A percentile compares a stretch with the other conserved stretches of the same genome.
These are phyloP conservation scores for Trametes punicea DNA, from an alignment of 768 basidiomycete genomes.

Conservation along the genomic window DNA sequence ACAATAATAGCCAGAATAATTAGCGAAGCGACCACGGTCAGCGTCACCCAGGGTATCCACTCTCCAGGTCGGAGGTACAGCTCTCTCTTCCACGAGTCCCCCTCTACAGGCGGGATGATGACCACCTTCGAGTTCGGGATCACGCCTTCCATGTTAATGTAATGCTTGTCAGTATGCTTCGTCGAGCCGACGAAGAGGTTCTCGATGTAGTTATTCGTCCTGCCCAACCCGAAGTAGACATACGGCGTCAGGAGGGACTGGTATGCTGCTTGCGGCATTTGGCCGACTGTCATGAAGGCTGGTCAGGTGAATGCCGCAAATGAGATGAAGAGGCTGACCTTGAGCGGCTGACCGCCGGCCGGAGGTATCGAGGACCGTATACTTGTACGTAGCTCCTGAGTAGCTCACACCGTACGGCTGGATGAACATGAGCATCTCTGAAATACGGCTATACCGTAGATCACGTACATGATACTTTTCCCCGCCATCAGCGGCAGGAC, in stretches of 20 bases:
- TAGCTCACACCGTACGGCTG: conserved; percentile 94
- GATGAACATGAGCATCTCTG: not conserved
- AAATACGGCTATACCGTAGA: not conserved
- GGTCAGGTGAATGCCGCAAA: not conserved
- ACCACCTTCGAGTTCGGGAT: conserved; percentile 97
- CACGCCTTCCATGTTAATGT: conserved; percentile 92
- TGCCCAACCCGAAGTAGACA: conserved; percentile 92
- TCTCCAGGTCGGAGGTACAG: conserved; percentile 91
- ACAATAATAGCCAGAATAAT: conserved; percentile 76
- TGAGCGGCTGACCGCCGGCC: conserved; percentile 89
- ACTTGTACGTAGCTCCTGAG: conserved; percentile 94
- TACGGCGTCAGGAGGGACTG: conserved; percentile 89
- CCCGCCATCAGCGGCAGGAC: conserved; percentile 58
- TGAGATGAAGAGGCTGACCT: conserved; percentile 41
- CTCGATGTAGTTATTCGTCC: conserved; percentile 99
- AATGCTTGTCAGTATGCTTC: conserved; percentile 65
- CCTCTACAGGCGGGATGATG: conserved; percentile 72
- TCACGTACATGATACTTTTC: conserved; percentile 64
- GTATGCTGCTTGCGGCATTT: conserved; percentile 91
- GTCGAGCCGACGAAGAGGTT: conserved; percentile 96
- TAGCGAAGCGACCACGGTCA: conserved; percentile 76
- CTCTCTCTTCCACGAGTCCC: conserved; percentile 77
- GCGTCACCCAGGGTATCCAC: conserved; percentile 98
- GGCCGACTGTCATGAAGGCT: conserved; percentile 58
- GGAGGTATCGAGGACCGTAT: conserved; percentile 90